phyloP scores from a whole-genome alignment of 148 eudicot species.

The Linanthus parryae region DNA sequence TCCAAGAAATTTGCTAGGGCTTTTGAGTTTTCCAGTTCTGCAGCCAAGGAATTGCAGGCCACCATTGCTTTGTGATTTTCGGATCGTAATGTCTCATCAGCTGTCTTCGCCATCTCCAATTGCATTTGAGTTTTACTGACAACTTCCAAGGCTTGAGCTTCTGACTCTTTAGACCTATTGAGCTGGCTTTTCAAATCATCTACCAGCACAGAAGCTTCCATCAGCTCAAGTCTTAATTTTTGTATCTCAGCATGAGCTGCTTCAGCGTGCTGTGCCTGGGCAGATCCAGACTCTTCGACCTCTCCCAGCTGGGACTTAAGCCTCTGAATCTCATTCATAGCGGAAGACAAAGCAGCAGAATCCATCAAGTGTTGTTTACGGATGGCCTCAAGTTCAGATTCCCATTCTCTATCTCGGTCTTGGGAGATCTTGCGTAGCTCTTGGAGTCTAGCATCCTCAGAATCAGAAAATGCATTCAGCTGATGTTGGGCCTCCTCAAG shows the following conservation, averaged over 20 bases:
- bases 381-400: slow-evolving; percentile 71
- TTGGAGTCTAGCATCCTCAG: slow-evolving; percentile 57
- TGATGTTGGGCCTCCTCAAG: slow-evolving; percentile 63
- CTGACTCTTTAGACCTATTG: slow-evolving; percentile 48
- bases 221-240: slow-evolving; percentile 46
- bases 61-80: slow-evolving; percentile 45
- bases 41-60: slow-evolving; percentile 33
- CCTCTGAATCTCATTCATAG: slow-evolving; percentile 63
- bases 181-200: slow-evolving; percentile 58
- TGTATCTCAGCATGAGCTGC: slow-evolving; percentile 55
- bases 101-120: slow-evolving; percentile 43
- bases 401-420: slow-evolving; percentile 81
- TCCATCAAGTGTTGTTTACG: slow-evolving; percentile 76
- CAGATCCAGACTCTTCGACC: slow-evolving; percentile 51
- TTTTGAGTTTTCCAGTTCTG: slow-evolving; percentile 60
- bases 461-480: slow-evolving; percentile 51
- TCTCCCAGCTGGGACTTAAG: slow-evolving; percentile 60
- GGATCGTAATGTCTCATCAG: slow-evolving; percentile 39
- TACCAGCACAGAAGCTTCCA: slow-evolving; percentile 43
- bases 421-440: slow-evolving; percentile 77
- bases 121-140: slow-evolving; percentile 44
- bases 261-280: slow-evolving; percentile 47
- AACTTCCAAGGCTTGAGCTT: slow-evolving; percentile 44
- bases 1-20: slow-evolving; percentile 40
- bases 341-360: slow-evolving; percentile 58